phyloP scores from a whole-genome alignment of 1,284 basidiomycete species.

The Rhodotorula sp. region DNA sequence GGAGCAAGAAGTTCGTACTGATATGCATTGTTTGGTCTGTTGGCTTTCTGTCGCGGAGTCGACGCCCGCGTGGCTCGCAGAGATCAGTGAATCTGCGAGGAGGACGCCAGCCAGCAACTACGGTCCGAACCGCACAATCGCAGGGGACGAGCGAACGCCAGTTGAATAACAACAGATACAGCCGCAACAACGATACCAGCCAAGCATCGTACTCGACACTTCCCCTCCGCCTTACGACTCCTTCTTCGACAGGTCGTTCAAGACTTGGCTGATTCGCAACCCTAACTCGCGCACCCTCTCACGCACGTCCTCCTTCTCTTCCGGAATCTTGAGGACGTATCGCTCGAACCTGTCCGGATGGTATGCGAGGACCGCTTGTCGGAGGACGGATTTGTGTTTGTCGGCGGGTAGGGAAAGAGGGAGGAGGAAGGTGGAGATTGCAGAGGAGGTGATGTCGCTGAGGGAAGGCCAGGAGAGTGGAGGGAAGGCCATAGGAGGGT shows the following conservation, averaged over 20 bases:
- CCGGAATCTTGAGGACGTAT: conserved; percentile 17
- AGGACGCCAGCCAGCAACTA: too few species aligned
- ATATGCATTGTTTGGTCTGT: not conserved
- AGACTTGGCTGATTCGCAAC: conserved; percentile 26
- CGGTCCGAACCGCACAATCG: too few species aligned
- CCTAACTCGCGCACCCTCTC: conserved; percentile 31
- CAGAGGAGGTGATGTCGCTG: conserved; percentile 17
- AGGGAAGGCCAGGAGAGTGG: conserved; percentile 45
- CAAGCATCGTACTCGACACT: too few species aligned
- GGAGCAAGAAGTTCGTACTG: not conserved
- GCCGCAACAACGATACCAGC: not conserved
- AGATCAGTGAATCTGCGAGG: too few species aligned
- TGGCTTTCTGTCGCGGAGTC: too few species aligned
- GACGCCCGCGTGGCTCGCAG: too few species aligned
- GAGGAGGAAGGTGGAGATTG: conserved; percentile 31
- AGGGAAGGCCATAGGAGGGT: conserved; percentile 32
- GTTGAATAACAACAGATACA: not conserved
- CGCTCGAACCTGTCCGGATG: conserved; percentile 38
- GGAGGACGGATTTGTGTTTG: conserved; percentile 14
- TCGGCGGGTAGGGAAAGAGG: conserved; percentile 3
- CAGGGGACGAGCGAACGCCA: too few species aligned
- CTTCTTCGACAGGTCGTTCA: conserved; percentile 35
- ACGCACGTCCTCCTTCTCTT: conserved; percentile 27
- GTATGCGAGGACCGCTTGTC: conserved; percentile 32
- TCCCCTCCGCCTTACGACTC: not conserved